Evolutionary conservation across 2,329 filamentous ascomycete genomes (phyloP), one percentile per base, ranked within the genome.

Genomic region (Phialocephala subalpina): DNA sequence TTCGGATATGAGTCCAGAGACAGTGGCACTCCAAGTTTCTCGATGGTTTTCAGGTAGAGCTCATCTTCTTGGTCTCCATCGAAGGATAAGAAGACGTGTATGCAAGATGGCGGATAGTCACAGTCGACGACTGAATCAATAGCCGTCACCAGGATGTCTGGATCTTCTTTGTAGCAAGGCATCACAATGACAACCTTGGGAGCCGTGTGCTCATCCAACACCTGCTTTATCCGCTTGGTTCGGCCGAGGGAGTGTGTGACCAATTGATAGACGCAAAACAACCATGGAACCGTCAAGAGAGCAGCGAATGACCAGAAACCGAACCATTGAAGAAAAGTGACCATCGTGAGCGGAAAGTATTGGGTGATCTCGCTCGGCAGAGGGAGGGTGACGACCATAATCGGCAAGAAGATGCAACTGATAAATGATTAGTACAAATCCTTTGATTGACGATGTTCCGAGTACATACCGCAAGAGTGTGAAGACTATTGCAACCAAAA

Each of bases 151-250:
- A 98, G 84, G 14, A 97, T 86, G 0, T 92, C 91, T 0, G 93
- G 92, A 35, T 94, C 89, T 76, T 98, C 96, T 75, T 96, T 93
- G 82, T 97, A 98, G 75, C 94, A 97, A 4, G 95, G 96, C 94
- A 98, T 97, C 65, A 98, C 91, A 67, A 98, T 92, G 69, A 97
- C 93, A 18, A 97, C 92, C 79, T 98, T 98, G 1, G 95, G 96
- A 0, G 96, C 94, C 0, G 90, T 94, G 2, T 87, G 82, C 76
- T 97, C 93, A 77, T 97, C 93, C 59, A 97, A 85, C 0, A 93
- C 88, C 69, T 92, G 87, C 77, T 97, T 94, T 76, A 97, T 92
- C 60, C 91, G 87, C 77, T 93, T 93, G 49, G 86, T 90, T 69
- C 93, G 88, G 25, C 95, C 94, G 29, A 98, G 84, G 38, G 93